Base-by-base conservation (phyloP, 208 protist species). In the Crithidia sp. region DNA sequence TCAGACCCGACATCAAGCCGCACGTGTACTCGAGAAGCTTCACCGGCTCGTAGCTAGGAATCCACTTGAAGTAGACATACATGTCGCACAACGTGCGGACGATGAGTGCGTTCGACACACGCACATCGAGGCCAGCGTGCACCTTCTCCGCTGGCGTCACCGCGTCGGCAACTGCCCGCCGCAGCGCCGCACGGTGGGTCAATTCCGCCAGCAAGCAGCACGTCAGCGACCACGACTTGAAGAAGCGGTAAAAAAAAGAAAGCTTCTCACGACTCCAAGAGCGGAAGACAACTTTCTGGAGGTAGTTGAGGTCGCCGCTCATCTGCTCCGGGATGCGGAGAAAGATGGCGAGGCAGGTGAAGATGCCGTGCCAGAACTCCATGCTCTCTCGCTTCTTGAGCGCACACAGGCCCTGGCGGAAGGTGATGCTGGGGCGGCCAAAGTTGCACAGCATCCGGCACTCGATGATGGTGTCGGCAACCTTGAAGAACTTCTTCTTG, bases 41-140 rank as follows among this genome's bases (percentile, higher is more conserved):
- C 59, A 85, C 81, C 7, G 94, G 90, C 41, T 86, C 86, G 70
- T 96, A 97, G 58, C 71, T 76, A 7, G 89, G 83, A 19, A 96
- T 73, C 92, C 94, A 97, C 76, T 94, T 91, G 82, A 89, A 97
- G 83, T 97, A 97, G 28, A 97, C 88, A 69, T 89, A 84, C 88
- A 97, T 97, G 69, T 97, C 93, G 57, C 83, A 90, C 57, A 95
- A 41, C 13, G 82, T 89, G 44, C 93, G 93, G n/a, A 90, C 71
- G 9, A 90, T 68, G 3, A 93, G 84, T 57, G 88, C 76, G 59
- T 83, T 71, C 28, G 70, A 85, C 8, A 83, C 76, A 53, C 60
- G 69, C 39, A 97, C 17, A 37, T 83, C 77, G 12, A 76, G 12
- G 8, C 70, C 19, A 36, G 85, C 76, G 67, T 84, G 74, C 56